Evolutionary conservation across 805 yeast species (phyloP).

Genomic region (Candida wancherniae): DNA sequence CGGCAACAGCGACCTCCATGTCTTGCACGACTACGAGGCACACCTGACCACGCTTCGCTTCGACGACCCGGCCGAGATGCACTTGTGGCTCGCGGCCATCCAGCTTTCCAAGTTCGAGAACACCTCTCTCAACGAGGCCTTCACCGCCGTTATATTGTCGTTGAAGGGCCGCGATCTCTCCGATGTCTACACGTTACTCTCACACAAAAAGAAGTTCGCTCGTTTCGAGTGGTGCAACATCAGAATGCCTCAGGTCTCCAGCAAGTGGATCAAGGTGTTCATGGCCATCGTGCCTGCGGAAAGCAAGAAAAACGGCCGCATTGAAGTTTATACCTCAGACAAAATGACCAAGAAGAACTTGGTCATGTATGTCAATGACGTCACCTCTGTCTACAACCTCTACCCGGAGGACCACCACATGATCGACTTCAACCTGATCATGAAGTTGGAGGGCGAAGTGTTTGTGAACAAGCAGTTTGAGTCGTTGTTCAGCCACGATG

Average conservation of each 20-base stretch:
- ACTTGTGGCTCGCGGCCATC: slow-evolving; percentile 45
- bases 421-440: slow-evolving; percentile 53
- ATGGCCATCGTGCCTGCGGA: slow-evolving; percentile 47
- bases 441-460: slow-evolving; percentile 53
- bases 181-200: slow-evolving; percentile 55
- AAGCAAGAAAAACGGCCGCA: slow-evolving; percentile 43
- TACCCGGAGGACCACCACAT: slow-evolving; percentile 55
- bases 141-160: slow-evolving; percentile 60
- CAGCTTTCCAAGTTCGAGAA: slow-evolving; percentile 54
- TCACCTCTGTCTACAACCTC: slow-evolving; percentile 47
- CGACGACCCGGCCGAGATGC: slow-evolving; percentile 18
- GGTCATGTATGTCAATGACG: slow-evolving; percentile 44
- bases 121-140: slow-evolving; percentile 53
- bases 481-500: slow-evolving; percentile 24
- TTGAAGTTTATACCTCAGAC: slow-evolving; percentile 49
- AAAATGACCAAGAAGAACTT: slow-evolving; percentile 47
- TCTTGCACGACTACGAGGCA: slow-evolving; percentile 27
- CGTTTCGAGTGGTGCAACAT: slow-evolving; percentile 60
- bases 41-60: slow-evolving; percentile 24
- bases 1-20: slow-evolving; percentile 8
- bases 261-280: slow-evolving; percentile 55
- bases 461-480: slow-evolving; percentile 41
- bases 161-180: slow-evolving; percentile 51
- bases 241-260: slow-evolving; percentile 53
- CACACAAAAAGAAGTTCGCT: slow-evolving; percentile 42